A percentile compares a stretch with the other conserved stretches of the same genome.
Evolutionary conservation across 305 asterid genomes (phyloP).

Genomic region (Solanum hybrid): DNA sequence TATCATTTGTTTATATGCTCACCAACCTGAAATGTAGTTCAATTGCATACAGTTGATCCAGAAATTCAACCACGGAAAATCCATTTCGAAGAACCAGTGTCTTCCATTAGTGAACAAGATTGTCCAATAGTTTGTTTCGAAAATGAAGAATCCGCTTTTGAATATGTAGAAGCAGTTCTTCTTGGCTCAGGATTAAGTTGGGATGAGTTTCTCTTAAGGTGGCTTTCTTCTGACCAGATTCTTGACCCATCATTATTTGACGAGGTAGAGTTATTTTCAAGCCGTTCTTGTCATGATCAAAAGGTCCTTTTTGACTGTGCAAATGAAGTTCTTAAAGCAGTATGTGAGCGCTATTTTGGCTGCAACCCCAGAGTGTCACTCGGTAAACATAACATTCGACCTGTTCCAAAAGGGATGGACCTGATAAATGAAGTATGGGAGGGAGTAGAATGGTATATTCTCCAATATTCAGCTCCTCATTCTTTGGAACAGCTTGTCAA

Average conservation of each 20-base stretch:
- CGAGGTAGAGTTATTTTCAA: conserved; percentile 85
- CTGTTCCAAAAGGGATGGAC: conserved; percentile 69
- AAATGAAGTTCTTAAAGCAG: conserved; percentile 56
- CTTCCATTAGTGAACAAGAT: conserved; percentile 33
- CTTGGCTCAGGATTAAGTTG: conserved; percentile 89
- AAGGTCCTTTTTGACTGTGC: conserved; percentile 79
- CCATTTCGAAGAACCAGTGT: conserved; percentile 51
- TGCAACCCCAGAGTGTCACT: conserved; percentile 30
- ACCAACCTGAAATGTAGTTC: conserved; percentile 18
- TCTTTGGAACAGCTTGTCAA: conserved; percentile 64
- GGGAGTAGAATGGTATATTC: conserved; percentile 48
- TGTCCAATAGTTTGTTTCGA: conserved; percentile 46
- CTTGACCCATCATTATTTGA: conserved; percentile 73
- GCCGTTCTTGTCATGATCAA: conserved; percentile 60
- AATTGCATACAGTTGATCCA: conserved; percentile 37
- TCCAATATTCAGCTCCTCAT: conserved; percentile 29
- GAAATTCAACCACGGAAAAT: conserved; percentile 67
- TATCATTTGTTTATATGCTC: conserved; percentile 1
- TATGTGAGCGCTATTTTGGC: conserved; percentile 57
- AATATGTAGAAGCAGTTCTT: conserved; percentile 91
- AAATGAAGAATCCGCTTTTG: conserved; percentile 90
- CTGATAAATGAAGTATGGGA: conserved; percentile 78
- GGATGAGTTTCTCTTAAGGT: conserved; percentile 74
- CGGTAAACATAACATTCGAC: conserved; percentile 26
- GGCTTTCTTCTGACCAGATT: conserved; percentile 61